Evolutionary conservation across 345 rosid species (phyloP).

Genomic region (Lepidium africanum): DNA sequence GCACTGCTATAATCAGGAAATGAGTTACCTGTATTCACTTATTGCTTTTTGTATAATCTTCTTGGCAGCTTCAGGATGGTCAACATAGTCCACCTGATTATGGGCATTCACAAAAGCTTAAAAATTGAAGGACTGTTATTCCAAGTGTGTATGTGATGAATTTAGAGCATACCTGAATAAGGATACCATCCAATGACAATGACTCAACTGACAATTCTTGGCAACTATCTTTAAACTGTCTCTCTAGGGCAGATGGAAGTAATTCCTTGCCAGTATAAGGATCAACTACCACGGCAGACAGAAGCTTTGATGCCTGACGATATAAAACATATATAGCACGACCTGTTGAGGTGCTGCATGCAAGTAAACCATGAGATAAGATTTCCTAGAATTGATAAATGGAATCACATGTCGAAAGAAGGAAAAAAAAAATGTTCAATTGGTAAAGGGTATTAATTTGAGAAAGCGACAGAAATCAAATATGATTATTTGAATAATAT

Average conservation of each 20-base stretch:
- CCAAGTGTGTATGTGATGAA: conserved; percentile 1
- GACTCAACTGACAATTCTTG: conserved; percentile 49
- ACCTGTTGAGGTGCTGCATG: conserved; percentile 60
- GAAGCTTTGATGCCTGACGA: conserved; percentile 42
- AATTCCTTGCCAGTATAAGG: conserved; percentile 62
- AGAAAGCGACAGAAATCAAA: background rate
- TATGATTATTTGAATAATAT: background rate
- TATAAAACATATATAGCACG: conserved; percentile 68
- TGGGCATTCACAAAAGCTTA: background rate
- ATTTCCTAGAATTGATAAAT: background rate
- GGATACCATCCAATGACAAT: conserved; percentile 34
- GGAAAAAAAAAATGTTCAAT: background rate
- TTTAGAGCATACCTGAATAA: conserved; percentile 49
- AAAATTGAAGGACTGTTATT: conserved; percentile 8
- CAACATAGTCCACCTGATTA: conserved; percentile 81
- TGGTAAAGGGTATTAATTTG: background rate
- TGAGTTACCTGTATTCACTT: conserved; percentile 61
- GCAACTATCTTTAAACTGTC: conserved; percentile 85
- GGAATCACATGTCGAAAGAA: background rate
- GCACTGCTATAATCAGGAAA: background rate
- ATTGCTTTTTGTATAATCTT: conserved; percentile 63
- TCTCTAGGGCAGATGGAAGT: conserved; percentile 61
- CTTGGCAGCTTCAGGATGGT: conserved; percentile 61
- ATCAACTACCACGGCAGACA: conserved; percentile 65
- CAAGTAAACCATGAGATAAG: conserved; percentile 9